Base-by-base conservation (phyloP, 148 eudicot species). In the Cornus florida region DNA sequence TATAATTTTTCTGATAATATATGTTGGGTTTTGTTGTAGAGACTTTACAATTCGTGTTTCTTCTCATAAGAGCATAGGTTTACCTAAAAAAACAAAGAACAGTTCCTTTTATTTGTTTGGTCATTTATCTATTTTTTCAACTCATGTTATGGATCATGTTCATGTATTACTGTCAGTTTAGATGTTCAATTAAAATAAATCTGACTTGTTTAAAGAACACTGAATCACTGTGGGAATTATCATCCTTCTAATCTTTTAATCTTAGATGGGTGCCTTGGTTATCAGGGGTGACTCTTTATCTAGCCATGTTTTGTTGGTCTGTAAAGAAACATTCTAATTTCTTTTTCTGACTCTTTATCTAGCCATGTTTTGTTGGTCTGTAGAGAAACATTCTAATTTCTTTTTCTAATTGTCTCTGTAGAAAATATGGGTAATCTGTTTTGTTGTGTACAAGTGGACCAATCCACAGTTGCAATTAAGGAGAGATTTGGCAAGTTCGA, bases 401-500 rank as follows among this genome's bases (percentile, higher is more conserved):
- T 23, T n/a, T 5, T 41, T 38, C 12, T 39, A n/a, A 70, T 5
- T 2, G 0, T 31, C 69, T 68, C 17, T 77, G 7, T 22, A 48
- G 56, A 62, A 56, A 50, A 4, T 17, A 84, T 87, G 87, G 87
- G 90, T 6, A 80, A 72, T 64, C 69, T 72, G 28, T 48, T 83
- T 0, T 76, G 90, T 59, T 88, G 86, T 50, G 70, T 84, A 46
- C 89, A 84, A 88, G 89, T 88, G 31, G 87, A 86, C 70, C 88
- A 86, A 80, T 88, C 91, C 43, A 84, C 85, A 3, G 88, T 88
- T 75, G 87, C 86, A 2, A 84, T 90, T 38, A 85, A 80, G 76
- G 93, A 90, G 67, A 64, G 50, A 22, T 90, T 86, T 77, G 93
- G 91, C 5, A 88, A 85, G 62, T 90, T 83, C 68, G 75, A 85